Conservation (phyloP, 805 yeast genomes). For the Jamesozyma piceae region DNA sequence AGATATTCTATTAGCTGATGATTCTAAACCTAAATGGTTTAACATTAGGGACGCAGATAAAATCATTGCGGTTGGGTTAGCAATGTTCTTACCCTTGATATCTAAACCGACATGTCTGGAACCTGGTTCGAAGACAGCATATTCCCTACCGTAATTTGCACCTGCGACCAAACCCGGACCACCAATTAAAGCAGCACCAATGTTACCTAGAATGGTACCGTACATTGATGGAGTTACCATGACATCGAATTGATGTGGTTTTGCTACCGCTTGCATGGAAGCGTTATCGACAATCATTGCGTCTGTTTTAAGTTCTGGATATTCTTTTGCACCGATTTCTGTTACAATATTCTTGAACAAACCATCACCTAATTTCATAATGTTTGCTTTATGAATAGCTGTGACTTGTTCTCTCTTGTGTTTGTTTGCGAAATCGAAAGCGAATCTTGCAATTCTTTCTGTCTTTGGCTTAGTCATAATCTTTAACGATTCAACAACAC, state of each 20-base stretch:
- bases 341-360: slow-evolving; percentile 89
- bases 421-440: slow-evolving; percentile 88
- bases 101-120: slow-evolving; percentile 98
- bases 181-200: slow-evolving; percentile 90
- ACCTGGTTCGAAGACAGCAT: slow-evolving; percentile 98
- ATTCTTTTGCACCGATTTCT: slow-evolving; percentile 74
- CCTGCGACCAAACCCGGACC: slow-evolving; percentile 99
- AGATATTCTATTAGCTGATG: slow-evolving; percentile 76
- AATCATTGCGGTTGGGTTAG: slow-evolving; percentile 97
- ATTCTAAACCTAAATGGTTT: slow-evolving; percentile 87
- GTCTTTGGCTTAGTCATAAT: slow-evolving; percentile 90
- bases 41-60: slow-evolving; percentile 83
- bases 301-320: slow-evolving; percentile 72
- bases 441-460: slow-evolving; percentile 95
- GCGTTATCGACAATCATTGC: slow-evolving; percentile 98
- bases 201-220: slow-evolving; percentile 95
- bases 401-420: slow-evolving; percentile 89
- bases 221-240: slow-evolving; percentile 96
- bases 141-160: slow-evolving; percentile 94
- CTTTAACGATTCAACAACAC: slow-evolving; percentile 94
- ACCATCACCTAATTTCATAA: slow-evolving; percentile 98
- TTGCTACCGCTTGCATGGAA: slow-evolving; percentile 97
- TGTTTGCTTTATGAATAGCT: slow-evolving; percentile 98
- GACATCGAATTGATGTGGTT: slow-evolving; percentile 97
- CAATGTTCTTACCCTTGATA: slow-evolving; percentile 86